Conservation (phyloP, 805 yeast species). For the Myxozyma monticola region DNA sequence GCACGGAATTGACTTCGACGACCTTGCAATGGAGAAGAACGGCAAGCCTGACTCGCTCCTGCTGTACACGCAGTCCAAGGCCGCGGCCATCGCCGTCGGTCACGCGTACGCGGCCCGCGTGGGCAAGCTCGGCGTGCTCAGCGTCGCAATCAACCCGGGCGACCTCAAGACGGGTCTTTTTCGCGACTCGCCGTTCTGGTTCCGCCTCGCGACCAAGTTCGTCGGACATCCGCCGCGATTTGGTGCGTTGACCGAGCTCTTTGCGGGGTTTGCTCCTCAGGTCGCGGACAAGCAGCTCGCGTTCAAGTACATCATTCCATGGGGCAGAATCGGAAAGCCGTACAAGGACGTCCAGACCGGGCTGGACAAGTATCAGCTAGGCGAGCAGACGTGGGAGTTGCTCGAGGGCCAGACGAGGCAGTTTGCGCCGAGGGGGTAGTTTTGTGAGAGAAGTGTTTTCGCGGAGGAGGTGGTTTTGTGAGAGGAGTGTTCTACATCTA, state of each 20-base stretch:
- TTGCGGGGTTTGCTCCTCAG: slow-evolving; percentile 8
- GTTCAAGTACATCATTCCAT: slow-evolving; percentile 5
- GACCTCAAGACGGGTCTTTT: slow-evolving; percentile 7
- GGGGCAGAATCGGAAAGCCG: slow-evolving; percentile 2
- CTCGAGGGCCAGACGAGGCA: slow-evolving; percentile 2
- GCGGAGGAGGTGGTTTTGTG: too few species aligned
- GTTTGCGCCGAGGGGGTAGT: too few species aligned
- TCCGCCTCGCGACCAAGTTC: too few species aligned
- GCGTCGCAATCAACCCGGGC: slow-evolving; percentile 20
- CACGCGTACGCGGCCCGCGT: slow-evolving; percentile 4
- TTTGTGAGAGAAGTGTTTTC: too few species aligned
- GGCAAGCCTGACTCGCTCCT: slow-evolving; percentile 3
- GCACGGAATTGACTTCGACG: slow-evolving; percentile 41
- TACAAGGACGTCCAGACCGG: background rate
- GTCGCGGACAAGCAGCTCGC: background rate
- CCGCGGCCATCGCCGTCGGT: slow-evolving; percentile 36
- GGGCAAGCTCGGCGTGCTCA: slow-evolving; percentile 1
- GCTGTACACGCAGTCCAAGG: slow-evolving; percentile 48
- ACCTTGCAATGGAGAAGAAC: slow-evolving; percentile 35
- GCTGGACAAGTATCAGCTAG: slow-evolving; percentile 2
- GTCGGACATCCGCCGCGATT: background rate
- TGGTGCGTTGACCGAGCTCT: slow-evolving; percentile 12
- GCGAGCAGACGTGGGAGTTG: slow-evolving; percentile 1
- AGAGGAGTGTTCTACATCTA: too few species aligned
- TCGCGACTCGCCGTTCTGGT: too few species aligned